Base-by-base conservation (phyloP, 257 asterid genomes). In the Solanum chaucha region DNA sequence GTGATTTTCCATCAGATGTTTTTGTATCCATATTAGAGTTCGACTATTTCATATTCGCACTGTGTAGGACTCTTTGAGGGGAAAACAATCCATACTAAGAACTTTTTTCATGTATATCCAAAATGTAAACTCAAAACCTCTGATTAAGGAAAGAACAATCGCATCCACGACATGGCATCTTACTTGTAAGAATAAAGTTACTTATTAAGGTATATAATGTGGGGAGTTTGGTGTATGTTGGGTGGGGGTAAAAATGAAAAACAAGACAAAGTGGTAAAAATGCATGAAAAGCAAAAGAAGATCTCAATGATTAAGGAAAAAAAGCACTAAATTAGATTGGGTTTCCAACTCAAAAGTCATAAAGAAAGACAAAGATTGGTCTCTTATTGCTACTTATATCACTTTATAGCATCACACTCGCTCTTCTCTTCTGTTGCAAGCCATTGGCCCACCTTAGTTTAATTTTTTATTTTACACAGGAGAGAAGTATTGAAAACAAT, bases 261-360 rank as follows among this genome's bases (percentile, higher is more conserved):
- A 28, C 35, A 58, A 36, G 35, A 19, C 67, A 86, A 19, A 36
- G 70, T 35, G 73, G 64, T 28, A 36, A 26, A 72, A 73, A 61
- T 86, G 51, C 68, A 86, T 61, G 78, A 86, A 86, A 86, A 86
- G 86, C 35, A 86, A 48, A 86, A 75, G 64, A 55, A 51, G 67
- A 35, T 28, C 4, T 15, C 34, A 86, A 77, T 58, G 78, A 86
- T 77, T 77, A 58, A 77, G 9, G 11, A 0, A 5, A 55, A 55
- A 36, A 75, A 58, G 10, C 61, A 51, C 3, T 17, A 40, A 8
- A 6, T 10, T 3, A 15, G 15, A 38, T 11, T 85, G 30, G 67
- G 85, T 75, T 86, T 73, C 88, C 85, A 51, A 55, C 75, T 55
- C 72, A 58, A 86, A 74, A 61, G 68, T 61, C 30, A 22, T 61